These are phyloP conservation scores for Clonostachys chloroleuca DNA, from an alignment of 2,329 filamentous ascomycete genomes.

Conservation along the genomic window DNA sequence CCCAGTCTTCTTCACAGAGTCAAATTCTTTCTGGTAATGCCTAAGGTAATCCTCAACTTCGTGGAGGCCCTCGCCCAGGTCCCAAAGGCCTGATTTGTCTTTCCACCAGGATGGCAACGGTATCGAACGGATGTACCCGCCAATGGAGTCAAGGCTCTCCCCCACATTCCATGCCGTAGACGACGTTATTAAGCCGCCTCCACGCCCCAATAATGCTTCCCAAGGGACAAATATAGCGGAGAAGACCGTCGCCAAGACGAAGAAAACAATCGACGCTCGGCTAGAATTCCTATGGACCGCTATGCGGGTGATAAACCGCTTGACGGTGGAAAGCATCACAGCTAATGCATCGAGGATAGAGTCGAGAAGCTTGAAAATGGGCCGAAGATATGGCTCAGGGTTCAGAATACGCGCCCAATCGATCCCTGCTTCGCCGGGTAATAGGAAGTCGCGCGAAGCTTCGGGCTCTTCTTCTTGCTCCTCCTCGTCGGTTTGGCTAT, in stretches of 20 bases:
- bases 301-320: no score
- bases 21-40: slow-evolving; percentile 15
- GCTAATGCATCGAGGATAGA: no score
- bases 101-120: slow-evolving; percentile 1
- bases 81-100: slow-evolving; percentile 3
- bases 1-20: slow-evolving; percentile 1
- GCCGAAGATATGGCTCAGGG: slow-evolving; percentile 20
- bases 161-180: no score
- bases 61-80: slow-evolving; percentile 4
- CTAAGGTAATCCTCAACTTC: slow-evolving; percentile 13
- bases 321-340: no score
- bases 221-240: no score
- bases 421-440: neutral
- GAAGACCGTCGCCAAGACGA: no score
- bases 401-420: slow-evolving; percentile 19
- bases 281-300: no score
- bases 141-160: neutral
- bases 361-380: no score
- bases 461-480: slow-evolving; percentile 2
- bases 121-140: neutral
- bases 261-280: no score
- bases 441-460: no score
- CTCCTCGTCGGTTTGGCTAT: slow-evolving; percentile 2
- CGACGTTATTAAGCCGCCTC: no score
- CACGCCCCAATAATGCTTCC: no score